A percentile compares a stretch with the other conserved stretches of the same genome.
Conservation (phyloP, 768 basidiomycete genomes). For the Suillus clintonianus region DNA sequence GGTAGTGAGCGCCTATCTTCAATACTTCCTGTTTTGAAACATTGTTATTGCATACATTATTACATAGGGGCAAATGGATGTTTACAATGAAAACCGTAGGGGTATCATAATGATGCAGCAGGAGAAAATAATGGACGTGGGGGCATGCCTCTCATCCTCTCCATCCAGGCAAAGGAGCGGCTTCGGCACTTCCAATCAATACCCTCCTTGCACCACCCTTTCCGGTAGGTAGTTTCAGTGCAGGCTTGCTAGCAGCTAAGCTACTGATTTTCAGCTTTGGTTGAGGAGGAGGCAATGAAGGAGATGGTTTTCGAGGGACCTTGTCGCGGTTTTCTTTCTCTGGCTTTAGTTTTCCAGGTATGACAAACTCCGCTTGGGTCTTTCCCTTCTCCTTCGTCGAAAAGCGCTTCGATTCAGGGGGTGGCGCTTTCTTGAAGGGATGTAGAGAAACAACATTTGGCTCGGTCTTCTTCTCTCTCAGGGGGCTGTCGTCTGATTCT, state of each 20-base stretch:
- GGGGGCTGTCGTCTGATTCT: constrained; percentile 50
- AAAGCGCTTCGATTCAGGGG: constrained; percentile 22
- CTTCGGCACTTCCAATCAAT: constrained; percentile 66
- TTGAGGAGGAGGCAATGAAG: constrained; percentile 21
- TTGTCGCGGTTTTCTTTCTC: constrained; percentile 39
- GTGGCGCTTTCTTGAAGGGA: constrained; percentile 26
- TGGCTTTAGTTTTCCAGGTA: constrained; percentile 30
- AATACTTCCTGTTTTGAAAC: not conserved
- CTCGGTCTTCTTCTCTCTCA: constrained; percentile 50
- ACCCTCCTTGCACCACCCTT: constrained; percentile 64
- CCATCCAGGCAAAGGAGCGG: constrained; percentile 53
- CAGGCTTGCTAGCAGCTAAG: constrained; percentile 11
- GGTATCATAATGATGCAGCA: constrained; percentile 8
- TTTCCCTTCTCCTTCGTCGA: constrained; percentile 44
- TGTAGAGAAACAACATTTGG: constrained; percentile 29
- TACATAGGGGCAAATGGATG: not conserved
- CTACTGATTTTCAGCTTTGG: constrained; percentile 6
- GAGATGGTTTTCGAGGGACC: constrained; percentile 31
- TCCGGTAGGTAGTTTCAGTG: constrained; percentile 34
- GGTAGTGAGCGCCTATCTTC: not conserved
- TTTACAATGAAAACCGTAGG: not conserved
- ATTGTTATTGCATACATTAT: not conserved
- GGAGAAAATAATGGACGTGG: not conserved
- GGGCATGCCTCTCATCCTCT: constrained; percentile 36
- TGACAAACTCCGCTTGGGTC: constrained; percentile 25